These are phyloP conservation scores for Suillus discolor DNA, from an alignment of 768 basidiomycete genomes.

Conservation along the genomic window DNA sequence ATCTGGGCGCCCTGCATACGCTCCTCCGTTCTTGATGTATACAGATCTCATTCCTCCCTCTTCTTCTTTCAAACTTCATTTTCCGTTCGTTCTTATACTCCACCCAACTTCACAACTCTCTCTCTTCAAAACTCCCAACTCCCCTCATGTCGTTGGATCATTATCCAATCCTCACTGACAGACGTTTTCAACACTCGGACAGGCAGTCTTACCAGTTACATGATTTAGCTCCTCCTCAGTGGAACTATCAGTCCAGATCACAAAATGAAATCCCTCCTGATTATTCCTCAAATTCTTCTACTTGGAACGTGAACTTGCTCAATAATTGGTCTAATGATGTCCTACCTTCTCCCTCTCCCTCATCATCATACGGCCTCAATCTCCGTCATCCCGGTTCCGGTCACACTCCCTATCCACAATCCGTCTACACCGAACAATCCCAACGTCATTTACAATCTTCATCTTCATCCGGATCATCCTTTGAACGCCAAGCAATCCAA, in stretches of 20 bases:
- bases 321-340: slow-evolving; percentile 10
- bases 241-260: slow-evolving; percentile 28
- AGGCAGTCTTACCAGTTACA: slow-evolving; percentile 24
- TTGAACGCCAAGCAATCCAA: slow-evolving; percentile 16
- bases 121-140: neutral
- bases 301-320: slow-evolving; percentile 25
- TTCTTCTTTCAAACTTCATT: slow-evolving; percentile 16
- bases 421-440: slow-evolving; percentile 22
- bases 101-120: too few species aligned
- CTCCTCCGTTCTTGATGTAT: slow-evolving; percentile 15
- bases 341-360: slow-evolving; percentile 26
- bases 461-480: slow-evolving; percentile 19
- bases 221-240: slow-evolving; percentile 25
- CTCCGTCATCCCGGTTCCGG: slow-evolving; percentile 29
- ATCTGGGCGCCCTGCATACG: slow-evolving; percentile 15
- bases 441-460: slow-evolving; percentile 22
- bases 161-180: slow-evolving; percentile 32
- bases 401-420: slow-evolving; percentile 17
- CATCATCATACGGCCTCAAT: slow-evolving; percentile 14
- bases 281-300: slow-evolving; percentile 19
- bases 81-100: slow-evolving; percentile 22
- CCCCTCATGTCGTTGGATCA: slow-evolving; percentile 33
- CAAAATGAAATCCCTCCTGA: slow-evolving; percentile 19
- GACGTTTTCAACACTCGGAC: slow-evolving; percentile 33
- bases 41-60: slow-evolving; percentile 9